A percentile compares a stretch with the other conserved stretches of the same genome.
These are phyloP conservation scores for Globisporangium abappressorium DNA, from an alignment of 352 stramenopile genomes.

Conservation along the genomic window DNA sequence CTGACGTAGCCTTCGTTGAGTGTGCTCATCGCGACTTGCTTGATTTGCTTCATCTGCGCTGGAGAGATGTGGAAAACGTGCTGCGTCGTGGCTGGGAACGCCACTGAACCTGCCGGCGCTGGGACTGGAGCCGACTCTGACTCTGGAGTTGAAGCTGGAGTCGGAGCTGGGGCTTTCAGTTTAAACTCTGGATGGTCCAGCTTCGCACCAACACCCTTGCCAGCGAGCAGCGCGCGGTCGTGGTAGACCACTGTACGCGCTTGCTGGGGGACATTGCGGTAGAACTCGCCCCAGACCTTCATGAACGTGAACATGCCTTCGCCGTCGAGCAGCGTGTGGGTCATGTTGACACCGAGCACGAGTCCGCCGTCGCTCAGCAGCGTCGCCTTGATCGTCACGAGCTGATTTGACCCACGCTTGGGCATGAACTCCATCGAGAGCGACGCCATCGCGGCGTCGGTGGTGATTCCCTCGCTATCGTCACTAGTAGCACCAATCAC, in stretches of 20 bases:
- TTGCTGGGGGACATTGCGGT: conserved; percentile 27
- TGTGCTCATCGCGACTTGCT: conserved; percentile 21
- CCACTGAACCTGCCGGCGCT: background rate
- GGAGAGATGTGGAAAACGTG: conserved; percentile 46
- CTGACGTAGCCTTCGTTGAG: conserved; percentile 34
- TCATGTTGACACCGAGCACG: conserved; percentile 40
- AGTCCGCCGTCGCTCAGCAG: conserved; percentile 45
- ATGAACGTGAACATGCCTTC: conserved; percentile 61
- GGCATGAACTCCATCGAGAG: conserved; percentile 39
- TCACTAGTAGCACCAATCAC: background rate
- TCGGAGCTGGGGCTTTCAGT: conserved; percentile 8
- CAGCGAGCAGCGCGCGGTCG: conserved; percentile 34
- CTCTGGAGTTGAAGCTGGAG: background rate
- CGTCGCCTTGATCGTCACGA: conserved; percentile 37
- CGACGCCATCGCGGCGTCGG: conserved; percentile 27
- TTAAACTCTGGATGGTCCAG: conserved; percentile 47
- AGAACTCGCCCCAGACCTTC: conserved; percentile 56
- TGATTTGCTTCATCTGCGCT: conserved; percentile 42
- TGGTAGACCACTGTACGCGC: conserved; percentile 32
- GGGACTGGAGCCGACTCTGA: background rate
- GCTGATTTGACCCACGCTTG: conserved; percentile 16
- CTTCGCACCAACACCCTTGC: conserved; percentile 16
- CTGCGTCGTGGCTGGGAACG: conserved; percentile 28
- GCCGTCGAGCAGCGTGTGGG: conserved; percentile 46
- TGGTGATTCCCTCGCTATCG: conserved; percentile 19